A percentile compares a stretch with the other conserved stretches of the same genome.
phyloP scores from a whole-genome alignment of 805 yeast species.

The Candida ulmi region DNA sequence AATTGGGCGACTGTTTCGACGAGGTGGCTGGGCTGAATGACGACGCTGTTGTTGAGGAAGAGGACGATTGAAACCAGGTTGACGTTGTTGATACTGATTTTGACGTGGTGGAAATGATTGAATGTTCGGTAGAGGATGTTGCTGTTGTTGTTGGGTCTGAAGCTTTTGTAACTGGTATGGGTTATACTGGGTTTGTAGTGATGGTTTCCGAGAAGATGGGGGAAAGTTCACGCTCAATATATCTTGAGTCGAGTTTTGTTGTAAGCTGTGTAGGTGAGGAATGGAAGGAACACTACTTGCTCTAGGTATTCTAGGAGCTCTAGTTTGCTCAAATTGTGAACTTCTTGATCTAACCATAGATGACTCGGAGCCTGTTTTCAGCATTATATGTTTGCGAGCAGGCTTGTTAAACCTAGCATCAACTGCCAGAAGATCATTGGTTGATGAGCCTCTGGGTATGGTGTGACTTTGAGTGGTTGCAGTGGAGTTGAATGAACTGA shows the following conservation, averaged over 20 bases:
- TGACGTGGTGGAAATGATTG: slow-evolving; percentile 1
- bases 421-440: slow-evolving; percentile 16
- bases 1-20: slow-evolving; percentile 3
- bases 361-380: background rate
- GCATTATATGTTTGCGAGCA: slow-evolving; percentile 3
- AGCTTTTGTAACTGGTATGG: background rate
- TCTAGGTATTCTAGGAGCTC: slow-evolving; percentile 1
- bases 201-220: background rate
- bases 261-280: background rate
- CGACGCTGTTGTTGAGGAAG: too few species aligned
- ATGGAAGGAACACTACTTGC: slow-evolving; percentile 3
- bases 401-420: slow-evolving; percentile 17
- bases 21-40: background rate
- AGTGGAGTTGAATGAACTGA: slow-evolving; percentile 11
- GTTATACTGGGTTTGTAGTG: slow-evolving; percentile 8
- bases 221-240: slow-evolving; percentile 1
- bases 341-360: background rate
- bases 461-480: slow-evolving; percentile 2
- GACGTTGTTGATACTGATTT: slow-evolving; percentile 3
- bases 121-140: background rate
- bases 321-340: background rate
- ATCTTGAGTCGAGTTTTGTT: slow-evolving; percentile 2
- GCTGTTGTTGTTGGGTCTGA: slow-evolving; percentile 4
- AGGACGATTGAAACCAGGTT: background rate
- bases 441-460: slow-evolving; percentile 18